Conservation (phyloP, 305 asterid species). For the Fraxinus platypoda region DNA sequence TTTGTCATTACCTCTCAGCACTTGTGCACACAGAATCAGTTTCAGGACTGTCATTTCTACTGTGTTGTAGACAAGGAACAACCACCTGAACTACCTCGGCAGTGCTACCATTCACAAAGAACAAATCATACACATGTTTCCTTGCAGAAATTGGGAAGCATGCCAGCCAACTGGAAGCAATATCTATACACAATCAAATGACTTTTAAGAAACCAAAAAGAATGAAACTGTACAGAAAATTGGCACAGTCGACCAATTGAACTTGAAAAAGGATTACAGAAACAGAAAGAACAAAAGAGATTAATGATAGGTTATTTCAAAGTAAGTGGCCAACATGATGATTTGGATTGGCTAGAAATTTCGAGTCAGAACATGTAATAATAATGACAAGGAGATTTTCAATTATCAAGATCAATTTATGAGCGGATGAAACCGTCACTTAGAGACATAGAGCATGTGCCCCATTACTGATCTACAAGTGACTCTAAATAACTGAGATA, state of each 20-base stretch:
- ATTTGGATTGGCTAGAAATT: not conserved
- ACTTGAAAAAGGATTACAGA: conserved; percentile 12
- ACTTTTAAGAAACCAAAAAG: conserved; percentile 25
- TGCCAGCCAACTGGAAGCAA: conserved; percentile 82
- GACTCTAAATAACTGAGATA: not conserved
- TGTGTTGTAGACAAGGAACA: conserved; percentile 72
- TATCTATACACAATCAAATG: conserved; percentile 48
- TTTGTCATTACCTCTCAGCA: conserved; percentile 69
- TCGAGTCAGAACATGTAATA: not conserved
- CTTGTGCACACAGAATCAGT: conserved; percentile 53
- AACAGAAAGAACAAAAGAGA: not conserved
- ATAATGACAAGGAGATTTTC: not conserved
- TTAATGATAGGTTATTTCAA: not conserved
- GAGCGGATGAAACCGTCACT: not conserved
- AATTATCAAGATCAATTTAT: not conserved
- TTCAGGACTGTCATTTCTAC: conserved; percentile 40
- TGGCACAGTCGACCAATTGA: conserved; percentile 3
- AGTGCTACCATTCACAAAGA: conserved; percentile 65
- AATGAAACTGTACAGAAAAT: not conserved
- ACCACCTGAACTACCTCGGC: conserved; percentile 59
- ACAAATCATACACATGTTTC: conserved; percentile 71
- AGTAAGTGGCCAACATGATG: not conserved
- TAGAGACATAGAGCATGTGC: not conserved
- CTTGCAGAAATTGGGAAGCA: conserved; percentile 83
- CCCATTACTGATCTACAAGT: not conserved